Conservation (phyloP, 345 rosid species). For the Hirschfeldia incana region DNA sequence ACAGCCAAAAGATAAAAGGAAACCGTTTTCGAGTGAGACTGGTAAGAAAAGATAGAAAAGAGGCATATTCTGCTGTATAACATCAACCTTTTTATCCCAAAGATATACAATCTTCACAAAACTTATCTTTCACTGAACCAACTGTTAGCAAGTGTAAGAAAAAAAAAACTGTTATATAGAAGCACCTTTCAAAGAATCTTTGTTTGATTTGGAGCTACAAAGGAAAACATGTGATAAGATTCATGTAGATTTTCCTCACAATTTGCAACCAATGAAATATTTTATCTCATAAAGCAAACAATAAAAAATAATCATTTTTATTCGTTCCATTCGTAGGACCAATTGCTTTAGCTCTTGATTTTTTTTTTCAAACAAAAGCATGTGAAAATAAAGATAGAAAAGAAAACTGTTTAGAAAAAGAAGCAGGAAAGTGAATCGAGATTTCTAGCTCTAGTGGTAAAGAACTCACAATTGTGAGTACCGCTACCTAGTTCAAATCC, state of each 20-base stretch:
- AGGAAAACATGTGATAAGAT: slow-evolving; percentile 36
- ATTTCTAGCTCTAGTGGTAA: too few species aligned
- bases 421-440: not conserved
- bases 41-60: slow-evolving; percentile 26
- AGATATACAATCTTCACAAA: slow-evolving; percentile 27
- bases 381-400: not conserved
- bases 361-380: not conserved
- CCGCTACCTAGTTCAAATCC: too few species aligned
- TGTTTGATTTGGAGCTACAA: slow-evolving; percentile 32
- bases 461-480: too few species aligned
- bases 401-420: not conserved
- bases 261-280: slow-evolving; percentile 32
- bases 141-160: slow-evolving; percentile 19
- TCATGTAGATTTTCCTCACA: slow-evolving; percentile 34
- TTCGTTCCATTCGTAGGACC: slow-evolving; percentile 32
- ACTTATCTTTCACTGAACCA: slow-evolving; percentile 28
- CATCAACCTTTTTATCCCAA: slow-evolving; percentile 34
- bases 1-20: slow-evolving; percentile 15
- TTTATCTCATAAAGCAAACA: slow-evolving; percentile 33
- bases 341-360: slow-evolving; percentile 10
- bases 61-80: slow-evolving; percentile 9
- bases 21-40: slow-evolving; percentile 17
- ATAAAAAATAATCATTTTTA: slow-evolving; percentile 25
- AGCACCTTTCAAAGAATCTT: slow-evolving; percentile 36
- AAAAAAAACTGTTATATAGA: not conserved